These are phyloP conservation scores for Candida broadrunensis DNA, from an alignment of 805 yeast genomes.

Conservation along the genomic window DNA sequence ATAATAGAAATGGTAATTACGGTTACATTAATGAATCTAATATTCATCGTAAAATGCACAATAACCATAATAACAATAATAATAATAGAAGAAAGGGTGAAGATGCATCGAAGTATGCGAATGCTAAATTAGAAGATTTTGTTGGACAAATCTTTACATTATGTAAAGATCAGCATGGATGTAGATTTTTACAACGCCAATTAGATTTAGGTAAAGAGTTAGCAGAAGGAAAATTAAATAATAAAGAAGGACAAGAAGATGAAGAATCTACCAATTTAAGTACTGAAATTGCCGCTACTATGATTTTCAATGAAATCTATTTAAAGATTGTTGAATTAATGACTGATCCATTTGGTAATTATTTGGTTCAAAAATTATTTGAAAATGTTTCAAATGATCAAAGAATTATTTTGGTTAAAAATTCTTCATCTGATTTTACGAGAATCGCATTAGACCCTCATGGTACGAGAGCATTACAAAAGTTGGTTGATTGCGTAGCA, in stretches of 20 bases:
- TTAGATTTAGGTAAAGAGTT: conserved; percentile 57
- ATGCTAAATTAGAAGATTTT: conserved; percentile 67
- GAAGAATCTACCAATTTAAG: conserved; percentile 8
- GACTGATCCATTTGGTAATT: conserved; percentile 98
- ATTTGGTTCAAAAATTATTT: conserved; percentile 83
- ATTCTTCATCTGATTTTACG: conserved; percentile 71
- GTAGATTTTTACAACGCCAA: conserved; percentile 86
- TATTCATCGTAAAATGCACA: conserved; percentile 42
- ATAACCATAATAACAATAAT: conserved; percentile 16
- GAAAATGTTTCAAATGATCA: conserved; percentile 73
- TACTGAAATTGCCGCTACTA: conserved; percentile 55
- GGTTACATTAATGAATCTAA: conserved; percentile 23
- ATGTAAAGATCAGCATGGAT: conserved; percentile 96
- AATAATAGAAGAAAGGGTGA: conserved; percentile 46
- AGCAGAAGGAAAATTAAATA: conserved; percentile 7
- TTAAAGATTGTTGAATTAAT: conserved; percentile 79
- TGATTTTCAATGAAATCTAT: conserved; percentile 79
- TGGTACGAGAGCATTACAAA: conserved; percentile 94
- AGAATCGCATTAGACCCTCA: conserved; percentile 88
- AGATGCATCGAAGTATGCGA: conserved; percentile 67
- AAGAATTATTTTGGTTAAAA: conserved; percentile 63
- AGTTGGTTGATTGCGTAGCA: conserved; percentile 77
- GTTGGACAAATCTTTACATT: conserved; percentile 71
- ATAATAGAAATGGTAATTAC: conserved; percentile 8
- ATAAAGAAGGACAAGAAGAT: conserved; percentile 5